Evolutionary conservation across 306 rosid species (phyloP).

Genomic region (Malus domestica): DNA sequence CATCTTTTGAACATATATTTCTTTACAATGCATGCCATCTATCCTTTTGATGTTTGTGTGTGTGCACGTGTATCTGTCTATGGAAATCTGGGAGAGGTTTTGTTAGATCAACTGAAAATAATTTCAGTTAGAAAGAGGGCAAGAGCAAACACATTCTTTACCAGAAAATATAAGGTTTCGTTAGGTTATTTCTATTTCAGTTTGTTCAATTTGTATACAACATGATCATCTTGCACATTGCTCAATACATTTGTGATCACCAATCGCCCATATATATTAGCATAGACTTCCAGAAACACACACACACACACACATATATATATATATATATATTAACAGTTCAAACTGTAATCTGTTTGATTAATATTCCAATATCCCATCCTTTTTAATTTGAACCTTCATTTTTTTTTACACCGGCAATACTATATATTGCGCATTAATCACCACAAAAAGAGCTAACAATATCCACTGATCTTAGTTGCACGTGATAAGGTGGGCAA

Average conservation of each 20-base stretch:
- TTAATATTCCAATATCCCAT: neutral
- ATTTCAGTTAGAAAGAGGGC: neutral
- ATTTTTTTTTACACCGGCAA: neutral
- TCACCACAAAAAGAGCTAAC: neutral
- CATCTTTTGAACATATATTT: conserved; percentile 9
- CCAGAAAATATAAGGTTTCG: neutral
- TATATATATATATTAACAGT: neutral
- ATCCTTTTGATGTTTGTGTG: neutral
- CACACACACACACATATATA: too few relatives aligned
- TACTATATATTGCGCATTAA: neutral
- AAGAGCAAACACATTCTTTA: neutral
- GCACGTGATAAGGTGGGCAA: neutral
- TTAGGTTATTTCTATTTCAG: neutral
- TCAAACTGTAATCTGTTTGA: neutral
- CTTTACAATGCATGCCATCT: conserved; percentile 17
- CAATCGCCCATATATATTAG: neutral
- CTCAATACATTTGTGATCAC: neutral
- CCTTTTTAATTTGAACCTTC: neutral
- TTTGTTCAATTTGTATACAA: neutral
- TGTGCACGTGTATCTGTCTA: neutral
- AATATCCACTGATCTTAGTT: neutral
- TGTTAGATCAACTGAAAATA: neutral
- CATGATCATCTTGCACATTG: neutral
- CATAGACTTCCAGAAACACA: neutral
- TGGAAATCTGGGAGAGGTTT: neutral